phyloP scores from a whole-genome alignment of 306 rosid species.

The Malus asiatica region DNA sequence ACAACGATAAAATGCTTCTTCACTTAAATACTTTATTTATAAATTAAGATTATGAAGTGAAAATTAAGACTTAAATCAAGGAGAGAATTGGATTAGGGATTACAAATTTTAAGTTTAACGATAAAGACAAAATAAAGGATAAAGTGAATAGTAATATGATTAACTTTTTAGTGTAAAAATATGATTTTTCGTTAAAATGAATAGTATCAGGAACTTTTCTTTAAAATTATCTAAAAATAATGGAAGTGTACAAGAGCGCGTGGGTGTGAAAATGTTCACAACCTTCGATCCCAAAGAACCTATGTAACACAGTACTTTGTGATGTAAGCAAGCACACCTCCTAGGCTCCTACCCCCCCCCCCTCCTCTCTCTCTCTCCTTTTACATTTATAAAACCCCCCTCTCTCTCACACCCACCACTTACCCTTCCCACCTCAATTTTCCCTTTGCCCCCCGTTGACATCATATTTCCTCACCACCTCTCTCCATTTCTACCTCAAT shows the following conservation, averaged over 20 bases:
- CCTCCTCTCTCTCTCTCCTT: not conserved
- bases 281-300: constrained; percentile 10
- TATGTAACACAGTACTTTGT: constrained; percentile 25
- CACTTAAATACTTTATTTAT: too few relatives aligned
- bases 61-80: not conserved
- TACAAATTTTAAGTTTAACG: too few relatives aligned
- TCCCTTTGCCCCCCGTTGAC: constrained; percentile 29
- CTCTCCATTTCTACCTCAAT: not conserved
- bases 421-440: not conserved
- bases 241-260: not conserved
- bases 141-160: too few relatives aligned
- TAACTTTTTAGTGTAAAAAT: too few relatives aligned
- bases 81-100: too few relatives aligned
- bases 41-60: too few relatives aligned
- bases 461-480: constrained; percentile 1
- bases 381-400: not conserved
- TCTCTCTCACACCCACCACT: not conserved
- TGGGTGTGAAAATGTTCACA: not conserved
- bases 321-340: constrained; percentile 43
- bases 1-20: too few relatives aligned
- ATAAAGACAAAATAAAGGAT: too few relatives aligned
- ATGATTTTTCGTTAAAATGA: too few relatives aligned
- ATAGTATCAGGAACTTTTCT: too few relatives aligned
- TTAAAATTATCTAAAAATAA: too few relatives aligned
- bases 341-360: not conserved